Evolutionary conservation across 129 eudicot species (phyloP).

Genomic region (carrot (Daucus carota)): DNA sequence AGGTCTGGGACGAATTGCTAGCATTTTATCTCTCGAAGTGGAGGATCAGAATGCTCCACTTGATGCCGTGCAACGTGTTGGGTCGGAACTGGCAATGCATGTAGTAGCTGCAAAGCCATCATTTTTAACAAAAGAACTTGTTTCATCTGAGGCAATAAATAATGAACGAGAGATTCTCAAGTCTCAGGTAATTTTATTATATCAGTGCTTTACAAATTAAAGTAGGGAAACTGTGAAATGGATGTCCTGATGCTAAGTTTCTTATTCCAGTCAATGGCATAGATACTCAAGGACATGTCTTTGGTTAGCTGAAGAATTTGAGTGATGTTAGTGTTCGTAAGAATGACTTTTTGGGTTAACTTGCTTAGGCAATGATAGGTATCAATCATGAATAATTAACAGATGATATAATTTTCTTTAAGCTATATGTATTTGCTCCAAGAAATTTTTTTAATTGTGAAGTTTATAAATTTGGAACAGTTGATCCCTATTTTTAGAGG

Average conservation of each 20-base stretch:
- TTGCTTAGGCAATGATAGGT: background rate
- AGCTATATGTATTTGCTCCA: background rate
- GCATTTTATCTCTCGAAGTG: conserved; percentile 80
- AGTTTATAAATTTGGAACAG: background rate
- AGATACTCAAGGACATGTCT: background rate
- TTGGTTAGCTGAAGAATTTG: background rate
- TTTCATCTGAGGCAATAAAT: conserved; percentile 56
- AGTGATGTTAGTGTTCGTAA: background rate
- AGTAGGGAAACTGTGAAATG: background rate
- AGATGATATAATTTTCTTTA: background rate
- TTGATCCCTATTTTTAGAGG: background rate
- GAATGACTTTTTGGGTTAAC: background rate
- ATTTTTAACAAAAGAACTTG: conserved; percentile 65
- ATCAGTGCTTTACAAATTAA: background rate
- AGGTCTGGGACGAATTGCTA: conserved; percentile 95
- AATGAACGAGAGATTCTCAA: conserved; percentile 83
- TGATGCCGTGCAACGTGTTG: conserved; percentile 71
- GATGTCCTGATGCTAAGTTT: background rate
- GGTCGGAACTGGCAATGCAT: conserved; percentile 96
- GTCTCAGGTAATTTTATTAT: conserved; percentile 54
- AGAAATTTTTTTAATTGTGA: background rate
- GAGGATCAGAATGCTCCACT: conserved; percentile 57
- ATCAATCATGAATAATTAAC: background rate
- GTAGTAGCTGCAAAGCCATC: conserved; percentile 92
- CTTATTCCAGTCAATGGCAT: background rate